These are phyloP conservation scores for Afroboletus lepidellus DNA, from an alignment of 1,284 basidiomycete genomes.

Conservation along the genomic window DNA sequence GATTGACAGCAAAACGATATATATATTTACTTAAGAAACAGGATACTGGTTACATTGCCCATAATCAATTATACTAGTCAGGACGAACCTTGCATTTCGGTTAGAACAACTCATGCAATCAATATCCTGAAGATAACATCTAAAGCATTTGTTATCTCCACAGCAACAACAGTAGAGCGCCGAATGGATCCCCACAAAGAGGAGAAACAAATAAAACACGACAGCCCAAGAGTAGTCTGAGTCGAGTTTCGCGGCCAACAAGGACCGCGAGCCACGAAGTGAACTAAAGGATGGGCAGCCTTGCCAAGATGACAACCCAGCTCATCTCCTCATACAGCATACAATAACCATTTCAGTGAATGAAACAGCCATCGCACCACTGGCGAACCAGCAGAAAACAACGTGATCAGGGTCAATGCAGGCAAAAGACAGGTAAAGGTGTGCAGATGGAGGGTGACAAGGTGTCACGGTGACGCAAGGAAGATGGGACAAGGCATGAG, in stretches of 20 bases:
- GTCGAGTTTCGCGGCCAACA: slow-evolving; percentile 46
- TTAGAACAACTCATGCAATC: background rate
- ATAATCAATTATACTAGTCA: too few species aligned
- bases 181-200: slow-evolving; percentile 16
- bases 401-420: background rate
- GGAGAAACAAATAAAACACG: slow-evolving; percentile 25
- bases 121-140: slow-evolving; percentile 1
- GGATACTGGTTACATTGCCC: too few species aligned
- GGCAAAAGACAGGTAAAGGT: background rate
- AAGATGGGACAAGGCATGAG: background rate
- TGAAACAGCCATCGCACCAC: slow-evolving; percentile 2
- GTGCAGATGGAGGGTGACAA: slow-evolving; percentile 12
- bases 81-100: background rate
- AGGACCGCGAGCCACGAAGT: slow-evolving; percentile 46
- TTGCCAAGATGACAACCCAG: background rate
- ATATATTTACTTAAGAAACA: too few species aligned
- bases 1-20: too few species aligned
- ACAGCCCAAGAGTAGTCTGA: slow-evolving; percentile 58
- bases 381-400: slow-evolving; percentile 13
- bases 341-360: background rate
- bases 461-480: background rate
- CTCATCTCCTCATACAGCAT: slow-evolving; percentile 23
- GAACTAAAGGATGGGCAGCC: slow-evolving; percentile 43
- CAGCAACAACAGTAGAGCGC: slow-evolving; percentile 2
- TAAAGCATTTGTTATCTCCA: background rate